A percentile compares a stretch with the other conserved stretches of the same genome.
Evolutionary conservation across 1,139 yeast species (phyloP).

Genomic region (Pichia sp.): DNA sequence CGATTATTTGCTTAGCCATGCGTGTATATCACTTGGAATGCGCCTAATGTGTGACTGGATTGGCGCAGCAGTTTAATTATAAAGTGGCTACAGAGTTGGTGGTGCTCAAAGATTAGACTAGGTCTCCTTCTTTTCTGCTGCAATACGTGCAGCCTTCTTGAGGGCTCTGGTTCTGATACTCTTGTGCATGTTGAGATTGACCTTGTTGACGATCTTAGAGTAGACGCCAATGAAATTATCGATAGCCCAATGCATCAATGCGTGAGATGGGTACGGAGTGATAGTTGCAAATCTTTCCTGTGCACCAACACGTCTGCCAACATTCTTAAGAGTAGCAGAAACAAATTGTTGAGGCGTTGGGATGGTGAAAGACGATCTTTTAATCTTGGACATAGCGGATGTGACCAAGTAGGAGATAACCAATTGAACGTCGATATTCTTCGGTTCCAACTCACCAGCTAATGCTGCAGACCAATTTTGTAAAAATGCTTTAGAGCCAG

Average conservation of each 20-base stretch:
- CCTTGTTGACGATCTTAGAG: conserved; percentile 56
- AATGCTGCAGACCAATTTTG: conserved; percentile 90
- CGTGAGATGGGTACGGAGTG: conserved; percentile 95
- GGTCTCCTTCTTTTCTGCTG: conserved; percentile 12
- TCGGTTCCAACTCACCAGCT: conserved; percentile 71
- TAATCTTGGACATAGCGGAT: conserved; percentile 92
- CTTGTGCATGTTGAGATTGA: conserved; percentile 73
- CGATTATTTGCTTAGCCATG: too few species aligned
- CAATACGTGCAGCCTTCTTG: conserved; percentile 57
- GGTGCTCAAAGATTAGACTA: too few species aligned
- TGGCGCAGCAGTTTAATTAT: too few species aligned
- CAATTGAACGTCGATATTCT: conserved; percentile 77
- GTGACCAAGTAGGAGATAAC: conserved; percentile 89
- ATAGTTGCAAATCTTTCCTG: conserved; percentile 81
- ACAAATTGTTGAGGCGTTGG: conserved; percentile 85
- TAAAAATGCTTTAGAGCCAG: conserved; percentile 93
- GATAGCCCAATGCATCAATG: conserved; percentile 80
- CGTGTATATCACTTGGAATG: too few species aligned
- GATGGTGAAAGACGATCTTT: conserved; percentile 63
- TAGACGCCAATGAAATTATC: conserved; percentile 77
- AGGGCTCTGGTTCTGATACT: conserved; percentile 77
- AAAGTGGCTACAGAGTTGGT: too few species aligned
- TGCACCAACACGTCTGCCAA: conserved; percentile 88
- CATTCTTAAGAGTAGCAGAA: conserved; percentile 50
- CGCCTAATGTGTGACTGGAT: too few species aligned